Evolutionary conservation across 228 moss, liverwort and hornwort genomes (phyloP).

Genomic region (Sphagnum fallax): DNA sequence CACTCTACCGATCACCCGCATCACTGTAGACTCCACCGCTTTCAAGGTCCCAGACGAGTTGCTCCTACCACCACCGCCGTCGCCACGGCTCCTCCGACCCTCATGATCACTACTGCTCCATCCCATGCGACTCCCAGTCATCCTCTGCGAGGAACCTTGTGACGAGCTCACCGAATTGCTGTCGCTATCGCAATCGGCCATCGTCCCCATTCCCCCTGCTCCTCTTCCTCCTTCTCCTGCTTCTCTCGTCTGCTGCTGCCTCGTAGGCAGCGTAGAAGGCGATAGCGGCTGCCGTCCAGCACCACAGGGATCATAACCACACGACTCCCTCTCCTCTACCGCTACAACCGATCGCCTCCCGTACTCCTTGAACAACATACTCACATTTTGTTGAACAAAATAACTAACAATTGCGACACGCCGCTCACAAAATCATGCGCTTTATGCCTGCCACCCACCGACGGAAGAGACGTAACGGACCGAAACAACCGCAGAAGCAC

Average conservation of each 20-base stretch:
- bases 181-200: conserved; percentile 5
- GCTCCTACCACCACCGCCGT: conserved; percentile 34
- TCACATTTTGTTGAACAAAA: conserved; percentile 15
- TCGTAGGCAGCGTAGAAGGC: conserved; percentile 4
- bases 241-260: conserved; percentile 15
- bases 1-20: conserved; percentile 78
- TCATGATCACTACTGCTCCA: no score
- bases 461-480: no score
- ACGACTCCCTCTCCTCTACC: conserved; percentile 30
- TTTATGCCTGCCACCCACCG: no score
- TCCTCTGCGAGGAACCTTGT: conserved; percentile 26
- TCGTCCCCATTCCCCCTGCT: no score
- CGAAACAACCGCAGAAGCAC: no score
- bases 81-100: conserved; percentile 13
- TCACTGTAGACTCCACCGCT: conserved; percentile 58
- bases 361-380: conserved; percentile 32
- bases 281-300: conserved; percentile 10
- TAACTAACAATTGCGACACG: no score
- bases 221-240: background rate
- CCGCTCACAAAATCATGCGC: no score
- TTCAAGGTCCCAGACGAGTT: conserved; percentile 45
- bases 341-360: conserved; percentile 29
- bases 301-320: conserved; percentile 3
- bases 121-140: background rate
- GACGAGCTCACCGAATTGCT: conserved; percentile 23